Base-by-base conservation (phyloP, 129 eudicot genomes). In the Escallonia herrerae region DNA sequence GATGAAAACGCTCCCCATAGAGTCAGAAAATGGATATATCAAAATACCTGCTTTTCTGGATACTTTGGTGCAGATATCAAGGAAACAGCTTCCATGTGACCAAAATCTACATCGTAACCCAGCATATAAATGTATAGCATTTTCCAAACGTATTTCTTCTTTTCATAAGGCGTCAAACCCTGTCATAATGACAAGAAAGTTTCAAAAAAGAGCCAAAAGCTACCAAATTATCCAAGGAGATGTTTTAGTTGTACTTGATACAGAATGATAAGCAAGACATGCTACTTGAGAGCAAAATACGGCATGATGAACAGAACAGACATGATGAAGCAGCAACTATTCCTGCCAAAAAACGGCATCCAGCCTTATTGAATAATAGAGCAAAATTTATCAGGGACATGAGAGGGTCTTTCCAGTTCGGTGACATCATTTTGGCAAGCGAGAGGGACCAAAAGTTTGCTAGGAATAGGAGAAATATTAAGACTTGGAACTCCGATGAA, bases 21-120 rank as follows among this genome's bases (percentile, higher is more conserved):
- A 64, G 47, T 59, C 5, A 39, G 59, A 43, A 37, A 33, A 8
- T 15, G 37, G 67, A 60, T 47, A 62, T 43, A 56, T 7, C 33
- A 65, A 2, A 41, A 45, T 81, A 94, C 97, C 97, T 89, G 99
- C 71, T 94, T 94, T 80, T 94, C 99, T 42, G 99, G 99, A 82
- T 94, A 94, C 77, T 94, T 94, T 56, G 99, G 99, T 4, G 99
- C 99, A 71, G 99, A 94, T 77, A 94, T 86, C 13, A 94, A 75
- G 59, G 99, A 94, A 63, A 94, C 99, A 68, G 99, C 97, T 82
- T 94, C 97, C 99, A 94, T 94, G 73, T 94, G 99, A 67, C 99
- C 99, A 79, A 94, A 94, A 65, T 94, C 99, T 14, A 94, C 99
- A 86, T 94, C 99, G 68, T 94, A 94, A 56, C 99, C 99, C 51